phyloP scores from a whole-genome alignment of 192 early-diverging fungal genomes.

The Glomus cerebriforme region DNA sequence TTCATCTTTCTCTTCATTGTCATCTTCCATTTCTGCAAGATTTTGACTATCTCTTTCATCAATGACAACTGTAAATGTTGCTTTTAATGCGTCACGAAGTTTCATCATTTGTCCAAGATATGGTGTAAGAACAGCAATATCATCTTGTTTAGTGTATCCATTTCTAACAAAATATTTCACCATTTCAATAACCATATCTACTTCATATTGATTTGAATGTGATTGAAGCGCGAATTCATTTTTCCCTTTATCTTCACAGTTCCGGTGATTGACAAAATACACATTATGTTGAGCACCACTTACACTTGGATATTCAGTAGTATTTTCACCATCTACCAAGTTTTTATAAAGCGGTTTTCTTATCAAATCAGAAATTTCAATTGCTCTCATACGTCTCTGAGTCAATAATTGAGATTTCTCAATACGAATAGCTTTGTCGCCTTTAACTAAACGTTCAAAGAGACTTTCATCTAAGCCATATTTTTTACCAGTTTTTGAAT shows the following conservation, averaged over 20 bases:
- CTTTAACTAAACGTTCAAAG: slow-evolving; percentile 47
- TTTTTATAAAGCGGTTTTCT: slow-evolving; percentile 47
- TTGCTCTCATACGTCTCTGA: slow-evolving; percentile 54
- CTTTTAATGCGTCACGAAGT: slow-evolving; percentile 40
- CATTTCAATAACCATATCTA: slow-evolving; percentile 51
- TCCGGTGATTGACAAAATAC: slow-evolving; percentile 51
- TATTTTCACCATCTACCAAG: slow-evolving; percentile 43
- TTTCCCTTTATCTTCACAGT: slow-evolving; percentile 41
- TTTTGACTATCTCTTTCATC: slow-evolving; percentile 46
- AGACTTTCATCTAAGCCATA: slow-evolving; percentile 49
- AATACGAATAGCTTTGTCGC: neutral
- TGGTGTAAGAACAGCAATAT: slow-evolving; percentile 60
- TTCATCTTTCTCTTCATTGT: neutral
- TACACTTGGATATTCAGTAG: slow-evolving; percentile 37
- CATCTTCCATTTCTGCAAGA: slow-evolving; percentile 34
- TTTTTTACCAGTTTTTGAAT: slow-evolving; percentile 41
- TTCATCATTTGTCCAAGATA: slow-evolving; percentile 56
- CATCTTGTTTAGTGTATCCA: slow-evolving; percentile 47
- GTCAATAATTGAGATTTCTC: slow-evolving; percentile 13
- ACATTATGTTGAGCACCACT: slow-evolving; percentile 49
- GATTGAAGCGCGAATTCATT: slow-evolving; percentile 48
- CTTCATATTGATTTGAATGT: slow-evolving; percentile 51
- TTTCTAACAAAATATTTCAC: slow-evolving; percentile 52
- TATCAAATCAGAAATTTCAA: slow-evolving; percentile 51
- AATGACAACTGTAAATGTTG: slow-evolving; percentile 37